Percentiles rank a stretch among this genome's conserved stretches.
These are phyloP conservation scores for Prosopis cineraria DNA, from an alignment of 306 rosid species.

Conservation along the genomic window DNA sequence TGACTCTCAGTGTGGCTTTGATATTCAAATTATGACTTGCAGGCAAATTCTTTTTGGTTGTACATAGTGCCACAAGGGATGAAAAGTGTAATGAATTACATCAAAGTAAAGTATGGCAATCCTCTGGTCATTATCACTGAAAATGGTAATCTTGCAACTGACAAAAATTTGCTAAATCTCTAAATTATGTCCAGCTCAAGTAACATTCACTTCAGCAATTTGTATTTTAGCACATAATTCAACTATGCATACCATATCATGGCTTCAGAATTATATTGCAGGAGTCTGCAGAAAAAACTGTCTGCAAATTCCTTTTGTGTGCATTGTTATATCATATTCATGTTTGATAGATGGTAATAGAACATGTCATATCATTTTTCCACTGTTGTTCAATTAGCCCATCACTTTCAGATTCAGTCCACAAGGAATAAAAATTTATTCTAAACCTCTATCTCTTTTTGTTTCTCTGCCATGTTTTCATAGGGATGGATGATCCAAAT, in stretches of 20 bases:
- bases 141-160: conserved; percentile 58
- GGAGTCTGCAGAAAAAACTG: neutral
- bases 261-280: neutral
- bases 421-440: neutral
- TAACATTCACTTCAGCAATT: too few species aligned
- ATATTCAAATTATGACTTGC: conserved; percentile 22
- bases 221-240: neutral
- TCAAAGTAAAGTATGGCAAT: conserved; percentile 67
- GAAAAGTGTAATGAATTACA: conserved; percentile 68
- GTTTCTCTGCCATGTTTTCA: neutral
- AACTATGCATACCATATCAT: neutral
- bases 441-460: conserved; percentile 5
- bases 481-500: conserved; percentile 92
- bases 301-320: neutral
- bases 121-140: conserved; percentile 74
- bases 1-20: neutral
- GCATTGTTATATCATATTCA: neutral
- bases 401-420: neutral
- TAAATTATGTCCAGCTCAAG: neutral
- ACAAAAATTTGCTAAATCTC: neutral
- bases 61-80: conserved; percentile 82
- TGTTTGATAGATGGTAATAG: neutral
- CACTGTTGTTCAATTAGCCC: neutral
- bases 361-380: neutral
- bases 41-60: conserved; percentile 87